A percentile compares a stretch with the other conserved stretches of the same genome.
phyloP scores from a whole-genome alignment of 2,329 filamentous ascomycete species.

The Laburnicola sp. region DNA sequence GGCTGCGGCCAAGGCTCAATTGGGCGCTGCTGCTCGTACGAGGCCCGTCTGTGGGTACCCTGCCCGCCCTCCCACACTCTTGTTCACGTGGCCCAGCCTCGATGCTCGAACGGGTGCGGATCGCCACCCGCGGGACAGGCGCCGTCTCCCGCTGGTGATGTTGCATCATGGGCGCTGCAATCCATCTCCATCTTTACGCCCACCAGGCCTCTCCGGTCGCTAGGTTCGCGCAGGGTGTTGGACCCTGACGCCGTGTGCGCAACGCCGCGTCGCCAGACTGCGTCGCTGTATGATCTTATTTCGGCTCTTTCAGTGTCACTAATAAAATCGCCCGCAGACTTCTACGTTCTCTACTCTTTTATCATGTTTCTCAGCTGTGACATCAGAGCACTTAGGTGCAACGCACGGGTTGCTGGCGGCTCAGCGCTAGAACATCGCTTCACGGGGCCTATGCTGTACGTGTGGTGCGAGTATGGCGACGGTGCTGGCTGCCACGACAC shows the following conservation, averaged over 20 bases:
- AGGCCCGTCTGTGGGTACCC: neutral
- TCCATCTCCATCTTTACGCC: neutral
- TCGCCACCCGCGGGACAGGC: neutral
- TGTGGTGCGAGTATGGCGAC: slow-evolving; percentile 2
- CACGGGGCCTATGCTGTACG: slow-evolving; percentile 1
- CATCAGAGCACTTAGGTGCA: neutral
- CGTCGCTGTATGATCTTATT: no score
- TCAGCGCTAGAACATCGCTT: neutral
- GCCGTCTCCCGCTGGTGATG: neutral
- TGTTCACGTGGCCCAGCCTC: neutral
- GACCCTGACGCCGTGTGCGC: neutral
- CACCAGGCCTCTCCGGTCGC: neutral
- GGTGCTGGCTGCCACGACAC: neutral
- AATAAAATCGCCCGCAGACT: no score
- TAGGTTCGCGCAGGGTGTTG: neutral
- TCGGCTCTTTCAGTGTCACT: no score
- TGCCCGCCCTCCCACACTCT: neutral
- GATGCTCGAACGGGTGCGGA: neutral
- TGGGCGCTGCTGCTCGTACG: neutral
- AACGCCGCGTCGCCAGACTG: no score
- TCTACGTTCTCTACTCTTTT: no score
- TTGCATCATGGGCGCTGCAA: neutral
- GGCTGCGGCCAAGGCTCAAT: slow-evolving; percentile 2
- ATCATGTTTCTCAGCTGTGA: neutral
- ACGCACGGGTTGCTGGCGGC: neutral